These are phyloP conservation scores for Astrephomene gubernaculifera DNA, from an alignment of 139 green algal species.

Conservation along the genomic window DNA sequence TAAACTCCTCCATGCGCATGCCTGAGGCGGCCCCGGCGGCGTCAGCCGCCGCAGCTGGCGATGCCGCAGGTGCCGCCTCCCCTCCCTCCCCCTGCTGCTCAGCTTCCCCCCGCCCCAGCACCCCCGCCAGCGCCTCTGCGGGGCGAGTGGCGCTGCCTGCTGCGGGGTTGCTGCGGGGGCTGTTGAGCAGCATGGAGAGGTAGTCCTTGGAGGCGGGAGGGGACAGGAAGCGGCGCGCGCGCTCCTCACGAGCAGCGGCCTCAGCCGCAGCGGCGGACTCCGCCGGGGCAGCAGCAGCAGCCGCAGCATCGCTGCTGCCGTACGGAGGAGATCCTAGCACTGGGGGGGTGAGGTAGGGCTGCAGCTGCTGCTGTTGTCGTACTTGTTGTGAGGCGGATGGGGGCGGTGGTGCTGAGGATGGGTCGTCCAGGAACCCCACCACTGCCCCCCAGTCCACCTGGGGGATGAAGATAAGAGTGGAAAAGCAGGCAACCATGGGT, in stretches of 20 bases:
- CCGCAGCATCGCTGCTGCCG: too few relatives aligned
- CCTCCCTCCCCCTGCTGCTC: neutral
- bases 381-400: too few relatives aligned
- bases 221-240: slow-evolving; percentile 9
- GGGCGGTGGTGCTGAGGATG: neutral
- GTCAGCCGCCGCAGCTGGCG: neutral
- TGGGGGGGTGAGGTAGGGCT: too few relatives aligned
- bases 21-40: slow-evolving; percentile 24
- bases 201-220: neutral
- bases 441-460: slow-evolving; percentile 29
- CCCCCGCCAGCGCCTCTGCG: slow-evolving; percentile 49
- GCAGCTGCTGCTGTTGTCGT: too few relatives aligned
- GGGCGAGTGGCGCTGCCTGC: slow-evolving; percentile 58
- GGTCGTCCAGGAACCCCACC: slow-evolving; percentile 29
- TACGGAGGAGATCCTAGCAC: too few relatives aligned
- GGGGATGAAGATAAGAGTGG: too few relatives aligned
- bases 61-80: neutral
- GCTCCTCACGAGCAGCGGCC: neutral
- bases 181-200: slow-evolving; percentile 29
- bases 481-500: too few relatives aligned
- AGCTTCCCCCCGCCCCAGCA: neutral
- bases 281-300: too few relatives aligned
- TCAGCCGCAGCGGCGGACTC: neutral
- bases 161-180: neutral
- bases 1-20: slow-evolving; percentile 75